phyloP scores from a whole-genome alignment of 2,329 filamentous ascomycete genomes.

The Aspergillus neotritici region DNA sequence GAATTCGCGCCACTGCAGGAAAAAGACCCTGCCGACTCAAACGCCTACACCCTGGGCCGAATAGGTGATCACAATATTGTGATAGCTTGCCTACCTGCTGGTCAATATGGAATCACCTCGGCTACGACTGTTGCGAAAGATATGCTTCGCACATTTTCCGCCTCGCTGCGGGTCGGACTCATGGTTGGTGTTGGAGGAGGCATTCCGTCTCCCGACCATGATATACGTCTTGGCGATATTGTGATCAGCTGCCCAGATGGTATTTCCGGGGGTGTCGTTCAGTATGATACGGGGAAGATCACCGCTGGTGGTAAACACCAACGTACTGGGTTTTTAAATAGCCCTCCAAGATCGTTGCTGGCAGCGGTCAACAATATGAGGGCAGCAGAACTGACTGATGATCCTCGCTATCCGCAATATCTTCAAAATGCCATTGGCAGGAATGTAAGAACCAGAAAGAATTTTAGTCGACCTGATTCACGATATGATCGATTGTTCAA shows the following conservation, averaged over 20 bases:
- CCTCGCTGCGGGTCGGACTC: slow-evolving; percentile 12
- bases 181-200: slow-evolving; percentile 22
- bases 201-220: slow-evolving; percentile 12
- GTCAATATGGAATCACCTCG: slow-evolving; percentile 8
- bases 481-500: slow-evolving; percentile 4
- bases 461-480: slow-evolving; percentile 4
- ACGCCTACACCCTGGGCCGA: not conserved
- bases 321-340: slow-evolving; percentile 11
- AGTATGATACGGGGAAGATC: slow-evolving; percentile 21
- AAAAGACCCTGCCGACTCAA: not conserved
- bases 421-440: slow-evolving; percentile 3
- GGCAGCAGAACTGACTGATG: slow-evolving; percentile 3
- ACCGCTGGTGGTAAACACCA: slow-evolving; percentile 5
- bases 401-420: slow-evolving; percentile 10
- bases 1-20: not conserved
- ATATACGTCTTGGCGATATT: slow-evolving; percentile 27
- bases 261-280: slow-evolving; percentile 17
- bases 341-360: slow-evolving; percentile 11
- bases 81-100: not conserved
- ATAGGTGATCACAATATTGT: not conserved
- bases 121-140: slow-evolving; percentile 10
- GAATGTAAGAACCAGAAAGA: not conserved
- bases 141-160: slow-evolving; percentile 11
- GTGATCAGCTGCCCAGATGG: slow-evolving; percentile 18
- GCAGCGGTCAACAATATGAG: slow-evolving; percentile 4